A percentile compares a stretch with the other conserved stretches of the same genome.
Conservation (phyloP, 2,329 filamentous ascomycete species). For the Coleophoma cylindrospora region DNA sequence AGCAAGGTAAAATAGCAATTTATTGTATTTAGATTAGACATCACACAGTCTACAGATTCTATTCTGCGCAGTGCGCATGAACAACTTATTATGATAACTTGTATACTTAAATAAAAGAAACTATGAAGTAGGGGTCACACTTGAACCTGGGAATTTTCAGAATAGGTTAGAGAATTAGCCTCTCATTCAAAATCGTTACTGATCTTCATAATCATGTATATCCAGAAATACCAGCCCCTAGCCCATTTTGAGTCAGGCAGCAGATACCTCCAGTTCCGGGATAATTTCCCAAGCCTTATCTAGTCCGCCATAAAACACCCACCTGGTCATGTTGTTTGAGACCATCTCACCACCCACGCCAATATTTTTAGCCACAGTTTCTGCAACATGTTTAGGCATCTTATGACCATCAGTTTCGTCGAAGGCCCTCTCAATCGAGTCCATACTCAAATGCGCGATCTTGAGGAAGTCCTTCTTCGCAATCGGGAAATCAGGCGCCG, state of each 20-base stretch:
- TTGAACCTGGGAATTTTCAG: too few relatives aligned
- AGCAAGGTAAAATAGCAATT: too few relatives aligned
- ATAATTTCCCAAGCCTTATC: neutral
- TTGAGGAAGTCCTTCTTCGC: neutral
- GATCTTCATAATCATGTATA: too few relatives aligned
- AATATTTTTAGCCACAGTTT: neutral
- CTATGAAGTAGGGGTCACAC: too few relatives aligned
- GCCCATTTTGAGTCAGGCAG: neutral
- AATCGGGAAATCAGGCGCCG: neutral
- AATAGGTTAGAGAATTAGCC: too few relatives aligned
- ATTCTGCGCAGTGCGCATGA: too few relatives aligned
- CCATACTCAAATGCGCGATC: neutral
- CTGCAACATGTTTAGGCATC: neutral
- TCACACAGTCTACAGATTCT: too few relatives aligned
- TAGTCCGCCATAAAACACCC: neutral
- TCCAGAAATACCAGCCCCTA: too few relatives aligned
- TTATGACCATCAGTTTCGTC: neutral
- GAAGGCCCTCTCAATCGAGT: neutral
- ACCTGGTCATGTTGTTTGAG: neutral
- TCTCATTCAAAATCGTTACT: too few relatives aligned
- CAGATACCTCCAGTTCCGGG: neutral
- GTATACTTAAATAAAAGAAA: too few relatives aligned
- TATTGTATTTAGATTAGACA: too few relatives aligned
- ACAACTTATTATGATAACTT: too few relatives aligned
- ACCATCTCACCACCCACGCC: neutral